Percentiles rank a stretch among this genome's conserved stretches.
These are phyloP conservation scores for Gossypium sturtianum DNA, from an alignment of 345 rosid species.

Conservation along the genomic window DNA sequence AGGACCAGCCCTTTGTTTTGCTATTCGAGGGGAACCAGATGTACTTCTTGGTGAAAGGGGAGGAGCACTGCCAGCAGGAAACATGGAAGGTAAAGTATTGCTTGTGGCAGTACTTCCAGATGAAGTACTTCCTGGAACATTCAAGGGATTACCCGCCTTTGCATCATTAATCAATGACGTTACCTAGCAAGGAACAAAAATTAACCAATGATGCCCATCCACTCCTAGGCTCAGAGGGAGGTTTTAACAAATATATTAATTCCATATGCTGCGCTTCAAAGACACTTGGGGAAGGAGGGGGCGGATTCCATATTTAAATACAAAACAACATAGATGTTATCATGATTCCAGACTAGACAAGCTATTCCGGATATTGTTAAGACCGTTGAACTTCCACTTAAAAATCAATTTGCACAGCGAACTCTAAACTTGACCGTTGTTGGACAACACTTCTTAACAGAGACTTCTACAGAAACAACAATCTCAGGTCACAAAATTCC, in stretches of 20 bases:
- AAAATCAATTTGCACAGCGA: background rate
- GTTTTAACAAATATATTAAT: background rate
- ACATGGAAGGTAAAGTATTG: conserved; percentile 84
- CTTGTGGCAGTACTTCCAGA: conserved; percentile 45
- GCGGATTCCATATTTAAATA: background rate
- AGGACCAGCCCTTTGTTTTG: conserved; percentile 68
- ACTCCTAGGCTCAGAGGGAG: background rate
- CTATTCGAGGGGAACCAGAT: conserved; percentile 83
- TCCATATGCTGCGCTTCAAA: background rate
- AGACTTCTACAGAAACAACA: background rate
- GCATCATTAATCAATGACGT: conserved; percentile 74
- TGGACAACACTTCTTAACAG: background rate
- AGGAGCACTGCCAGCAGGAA: conserved; percentile 93
- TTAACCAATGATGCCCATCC: conserved; percentile 11
- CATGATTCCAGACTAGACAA: background rate
- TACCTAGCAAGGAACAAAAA: conserved; percentile 33
- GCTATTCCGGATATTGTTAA: background rate
- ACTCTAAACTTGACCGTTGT: background rate
- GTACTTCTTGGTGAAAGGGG: conserved; percentile 93
- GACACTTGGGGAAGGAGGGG: background rate
- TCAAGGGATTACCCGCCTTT: conserved; percentile 71
- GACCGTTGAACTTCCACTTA: background rate
- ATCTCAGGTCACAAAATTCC: background rate
- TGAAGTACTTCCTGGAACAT: conserved; percentile 57
- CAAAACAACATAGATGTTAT: background rate